These are phyloP conservation scores for Brassica nigra DNA, from an alignment of 345 rosid species.

Conservation along the genomic window DNA sequence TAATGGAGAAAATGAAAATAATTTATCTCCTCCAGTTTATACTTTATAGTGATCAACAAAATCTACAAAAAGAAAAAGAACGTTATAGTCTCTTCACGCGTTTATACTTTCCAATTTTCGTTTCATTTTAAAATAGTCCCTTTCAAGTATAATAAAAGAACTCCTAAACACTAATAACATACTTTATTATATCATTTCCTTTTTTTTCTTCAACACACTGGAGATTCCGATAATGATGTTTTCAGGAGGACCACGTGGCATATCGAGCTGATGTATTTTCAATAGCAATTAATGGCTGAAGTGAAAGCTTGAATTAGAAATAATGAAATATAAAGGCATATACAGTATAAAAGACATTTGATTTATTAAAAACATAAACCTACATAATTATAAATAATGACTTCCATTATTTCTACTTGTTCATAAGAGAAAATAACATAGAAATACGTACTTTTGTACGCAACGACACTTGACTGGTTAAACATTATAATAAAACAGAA, in stretches of 20 bases:
- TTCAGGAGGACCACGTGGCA: background rate
- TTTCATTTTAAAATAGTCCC: background rate
- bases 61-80: background rate
- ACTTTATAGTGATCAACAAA: constrained; percentile 18
- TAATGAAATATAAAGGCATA: background rate
- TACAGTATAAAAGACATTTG: background rate
- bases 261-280: background rate
- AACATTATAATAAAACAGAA: background rate
- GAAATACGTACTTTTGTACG: background rate
- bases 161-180: background rate
- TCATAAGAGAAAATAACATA: background rate
- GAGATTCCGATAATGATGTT: background rate
- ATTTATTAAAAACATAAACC: background rate
- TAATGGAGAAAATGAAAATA: background rate
- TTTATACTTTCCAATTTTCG: constrained; percentile 16
- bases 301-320: background rate
- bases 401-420: background rate
- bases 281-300: background rate
- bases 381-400: background rate
- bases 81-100: constrained; percentile 14
- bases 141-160: background rate
- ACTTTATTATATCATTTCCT: no score
- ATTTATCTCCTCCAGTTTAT: background rate
- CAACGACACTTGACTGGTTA: background rate
- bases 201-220: background rate